Base-by-base conservation (phyloP, 306 rosid species). In the Lupinus albus region DNA sequence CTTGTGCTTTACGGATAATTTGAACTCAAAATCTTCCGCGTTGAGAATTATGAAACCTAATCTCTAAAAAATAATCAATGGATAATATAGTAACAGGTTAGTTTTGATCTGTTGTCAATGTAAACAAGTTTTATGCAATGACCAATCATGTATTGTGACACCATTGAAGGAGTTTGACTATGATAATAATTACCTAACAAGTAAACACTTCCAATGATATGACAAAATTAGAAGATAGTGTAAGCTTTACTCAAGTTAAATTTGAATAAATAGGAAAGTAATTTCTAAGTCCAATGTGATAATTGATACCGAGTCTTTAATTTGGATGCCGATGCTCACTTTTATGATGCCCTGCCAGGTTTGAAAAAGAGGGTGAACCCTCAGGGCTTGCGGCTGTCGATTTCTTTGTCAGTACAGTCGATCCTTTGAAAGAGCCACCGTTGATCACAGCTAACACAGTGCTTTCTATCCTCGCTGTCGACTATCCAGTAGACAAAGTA, bases 401-500 rank as follows among this genome's bases (percentile, higher is more conserved):
- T 81, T 93, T 93, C 84, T 93, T 93, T 30, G 99, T 93, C 83
- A 93, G 99, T 82, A 93, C 99, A 10, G 99, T 93, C 4, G 99
- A 93, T 79, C 99, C 99, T 45, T 7, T 93, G 88, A 93, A 93
- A 76, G 99, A 93, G 51, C 99, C 99, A 7, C 99, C 99, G 0
- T 28, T 93, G 80, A 93, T 93, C 80, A 93, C 99, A 20, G 88
- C 96, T 53, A 93, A 93, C 74, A 93, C 99, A 0, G 96, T 90
- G 79, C 99, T 93, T 69, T 93, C 99, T 11, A 93, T 93, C 83
- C 99, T 93, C 61, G 97, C 99, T 2, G 90, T 90, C 20, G 97
- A 93, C 82, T 93, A 93, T 51, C 96, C 99, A 3, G 94, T 93
- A 5, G 99, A 93, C 14, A 88, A 89, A 83, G 97, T 93, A 61